phyloP scores from a whole-genome alignment of 441 rosid genomes.

The Geranium incanum region DNA sequence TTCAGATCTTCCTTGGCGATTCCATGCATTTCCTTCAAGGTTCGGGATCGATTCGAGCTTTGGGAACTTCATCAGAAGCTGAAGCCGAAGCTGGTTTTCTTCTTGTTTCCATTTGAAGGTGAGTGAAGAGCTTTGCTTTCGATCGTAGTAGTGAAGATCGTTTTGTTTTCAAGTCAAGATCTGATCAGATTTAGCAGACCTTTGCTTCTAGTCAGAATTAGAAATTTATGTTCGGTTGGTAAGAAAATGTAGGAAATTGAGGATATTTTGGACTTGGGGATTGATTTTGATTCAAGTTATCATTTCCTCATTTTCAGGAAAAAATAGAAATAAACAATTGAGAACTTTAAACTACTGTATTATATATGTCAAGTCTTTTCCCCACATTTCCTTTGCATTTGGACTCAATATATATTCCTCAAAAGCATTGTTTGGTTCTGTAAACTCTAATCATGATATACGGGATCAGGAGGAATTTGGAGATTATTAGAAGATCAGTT shows the following conservation, averaged over 20 bases:
- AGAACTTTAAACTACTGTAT: not conserved
- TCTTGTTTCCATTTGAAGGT: not conserved
- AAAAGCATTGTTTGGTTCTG: not conserved
- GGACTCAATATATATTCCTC: not conserved
- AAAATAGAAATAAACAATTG: not conserved
- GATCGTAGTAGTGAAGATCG: not conserved
- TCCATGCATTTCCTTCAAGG: not conserved
- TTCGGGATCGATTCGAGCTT: conserved; percentile 1
- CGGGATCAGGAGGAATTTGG: conserved; percentile 13
- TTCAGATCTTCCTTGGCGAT: not conserved
- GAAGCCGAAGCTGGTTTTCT: not conserved
- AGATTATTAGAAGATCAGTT: conserved; percentile 18
- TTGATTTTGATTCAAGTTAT: not conserved
- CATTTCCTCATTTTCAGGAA: not conserved
- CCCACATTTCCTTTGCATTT: not conserved
- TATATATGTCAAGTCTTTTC: not conserved
- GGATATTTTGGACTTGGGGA: conserved; percentile 1
- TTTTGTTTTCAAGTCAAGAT: conserved; percentile 26
- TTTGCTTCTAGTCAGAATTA: conserved; percentile 7
- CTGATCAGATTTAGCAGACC: conserved; percentile 28
- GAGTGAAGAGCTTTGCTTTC: conserved; percentile 4
- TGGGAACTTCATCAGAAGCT: not conserved
- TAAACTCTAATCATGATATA: conserved; percentile 14
- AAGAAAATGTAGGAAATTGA: conserved; percentile 15
- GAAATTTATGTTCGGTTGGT: conserved; percentile 14